Evolutionary conservation across 768 basidiomycete genomes (phyloP).

Genomic region (Tubosaeta sp.): DNA sequence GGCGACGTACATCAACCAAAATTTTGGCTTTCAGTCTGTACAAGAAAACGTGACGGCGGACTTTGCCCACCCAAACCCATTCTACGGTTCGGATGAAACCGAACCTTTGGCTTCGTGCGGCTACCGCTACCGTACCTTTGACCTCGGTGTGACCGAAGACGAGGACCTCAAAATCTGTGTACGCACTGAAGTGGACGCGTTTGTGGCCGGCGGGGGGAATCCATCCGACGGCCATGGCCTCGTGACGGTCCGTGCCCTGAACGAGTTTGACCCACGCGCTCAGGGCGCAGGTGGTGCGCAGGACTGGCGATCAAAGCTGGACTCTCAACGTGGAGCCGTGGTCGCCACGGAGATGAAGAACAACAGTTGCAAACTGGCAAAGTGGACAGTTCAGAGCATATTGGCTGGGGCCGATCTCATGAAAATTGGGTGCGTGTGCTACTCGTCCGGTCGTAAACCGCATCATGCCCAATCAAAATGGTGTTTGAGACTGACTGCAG

Average conservation of each 20-base stretch:
- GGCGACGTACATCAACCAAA: conserved; percentile 98
- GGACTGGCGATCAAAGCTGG: conserved; percentile 98
- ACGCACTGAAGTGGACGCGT: conserved; percentile 95
- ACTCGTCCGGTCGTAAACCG: not conserved
- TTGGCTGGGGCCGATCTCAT: conserved; percentile 93
- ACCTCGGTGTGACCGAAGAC: conserved; percentile 84
- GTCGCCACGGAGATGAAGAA: conserved; percentile 99
- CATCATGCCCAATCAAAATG: not conserved
- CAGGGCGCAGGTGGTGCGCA: conserved; percentile 91
- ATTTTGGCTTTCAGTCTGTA: conserved; percentile 96
- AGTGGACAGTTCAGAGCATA: conserved; percentile 95
- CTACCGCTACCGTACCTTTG: conserved; percentile 94
- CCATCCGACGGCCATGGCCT: conserved; percentile 69
- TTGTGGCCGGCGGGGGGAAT: conserved; percentile 55
- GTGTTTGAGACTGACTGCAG: conserved; percentile 5
- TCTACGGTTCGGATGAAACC: conserved; percentile 90
- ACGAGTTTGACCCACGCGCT: conserved; percentile 92
- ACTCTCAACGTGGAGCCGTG: conserved; percentile 94
- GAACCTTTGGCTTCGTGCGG: conserved; percentile 95
- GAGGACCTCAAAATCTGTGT: conserved; percentile 90
- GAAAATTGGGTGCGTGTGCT: conserved; percentile 84
- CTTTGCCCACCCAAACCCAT: conserved; percentile 88
- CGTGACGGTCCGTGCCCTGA: conserved; percentile 90
- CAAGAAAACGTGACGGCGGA: conserved; percentile 68
- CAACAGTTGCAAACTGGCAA: conserved; percentile 94